Evolutionary conservation across 257 asterid genomes (phyloP), one percentile per base, ranked within the genome.

Genomic region (Lycium barbarum): DNA sequence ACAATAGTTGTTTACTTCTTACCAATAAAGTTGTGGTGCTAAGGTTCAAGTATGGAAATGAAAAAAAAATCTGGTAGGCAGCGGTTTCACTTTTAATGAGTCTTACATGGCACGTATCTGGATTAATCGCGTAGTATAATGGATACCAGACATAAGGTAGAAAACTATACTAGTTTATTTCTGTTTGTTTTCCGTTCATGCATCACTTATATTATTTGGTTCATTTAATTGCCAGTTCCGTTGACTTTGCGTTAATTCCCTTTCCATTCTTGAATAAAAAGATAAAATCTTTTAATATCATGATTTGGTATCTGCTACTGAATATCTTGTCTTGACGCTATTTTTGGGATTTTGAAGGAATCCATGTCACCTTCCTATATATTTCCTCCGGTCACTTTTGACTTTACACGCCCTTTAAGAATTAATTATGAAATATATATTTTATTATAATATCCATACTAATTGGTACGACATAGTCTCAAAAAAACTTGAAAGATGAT

Each of bases 81-180:
- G 0, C 0, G 1, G 5, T 33, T 66, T 12, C 12, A 0, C 7
- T 2, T 33, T 13, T 33, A 66, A 33, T 12, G 5, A 0, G 17
- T 68, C 15, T 36, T 36, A 68, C 7, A 0, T 7, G 0, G 0
- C 1, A 1, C 1, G 1, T 36, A 15, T 68, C 0, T 1, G 0
- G 36, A 15, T 68, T 7, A 36, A 9, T 40, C 18, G 18, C 6
- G 1, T 68, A 68, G 1, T 3, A 36, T 36, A 15, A 36, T 7
- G 36, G 3, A 0, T 15, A 36, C 0, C 1, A 0, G 17, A 36
- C 51, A 15, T 9, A 68, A 36, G 7, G 7, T 68, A 51, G 3
- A 1, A 9, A 14, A 36, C 2, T 11, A 68, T 47, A 40, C 5
- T 5, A 35, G 20, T 4, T n/a, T 1, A 11, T 0, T 9, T 7